Percentiles rank a stretch among this genome's conserved stretches.
Conservation (phyloP, 768 basidiomycete genomes). For the Russula griseocarnosa region DNA sequence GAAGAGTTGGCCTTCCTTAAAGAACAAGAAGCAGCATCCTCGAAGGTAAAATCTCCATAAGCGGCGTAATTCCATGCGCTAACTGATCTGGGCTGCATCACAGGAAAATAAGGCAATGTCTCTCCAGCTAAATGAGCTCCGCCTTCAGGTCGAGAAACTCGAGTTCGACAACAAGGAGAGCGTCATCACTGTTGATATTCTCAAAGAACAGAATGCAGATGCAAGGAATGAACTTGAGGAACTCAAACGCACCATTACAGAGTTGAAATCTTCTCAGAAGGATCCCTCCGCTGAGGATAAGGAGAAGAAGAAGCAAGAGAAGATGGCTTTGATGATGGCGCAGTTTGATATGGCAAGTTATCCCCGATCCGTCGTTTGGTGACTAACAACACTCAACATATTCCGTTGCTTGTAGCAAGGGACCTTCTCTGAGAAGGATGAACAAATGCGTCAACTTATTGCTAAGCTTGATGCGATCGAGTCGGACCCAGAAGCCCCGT, state of each 20-base stretch:
- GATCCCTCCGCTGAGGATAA: conserved; percentile 91
- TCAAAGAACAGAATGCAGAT: conserved; percentile 91
- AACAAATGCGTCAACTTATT: conserved; percentile 80
- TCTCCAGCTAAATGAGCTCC: conserved; percentile 86
- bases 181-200: conserved; percentile 85
- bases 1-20: conserved; percentile 89
- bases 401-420: conserved; percentile 57
- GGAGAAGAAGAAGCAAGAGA: conserved; percentile 98
- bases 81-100: conserved; percentile 15
- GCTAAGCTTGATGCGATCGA: conserved; percentile 82
- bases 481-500: conserved; percentile 48
- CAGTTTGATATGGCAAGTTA: conserved; percentile 86
- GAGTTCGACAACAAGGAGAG: conserved; percentile 97
- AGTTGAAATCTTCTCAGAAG: conserved; percentile 76
- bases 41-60: conserved; percentile 49
- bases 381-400: conserved; percentile 18
- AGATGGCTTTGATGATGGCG: conserved; percentile 99
- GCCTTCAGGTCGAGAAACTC: conserved; percentile 84
- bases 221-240: conserved; percentile 86
- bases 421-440: conserved; percentile 94
- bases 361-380: background rate
- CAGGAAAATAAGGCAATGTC: conserved; percentile 96
- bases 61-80: conserved; percentile 5
- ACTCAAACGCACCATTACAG: conserved; percentile 70
- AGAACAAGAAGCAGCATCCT: conserved; percentile 79